These are phyloP conservation scores for Punctularia strigosozonata DNA, from an alignment of 768 basidiomycete genomes.

Conservation along the genomic window DNA sequence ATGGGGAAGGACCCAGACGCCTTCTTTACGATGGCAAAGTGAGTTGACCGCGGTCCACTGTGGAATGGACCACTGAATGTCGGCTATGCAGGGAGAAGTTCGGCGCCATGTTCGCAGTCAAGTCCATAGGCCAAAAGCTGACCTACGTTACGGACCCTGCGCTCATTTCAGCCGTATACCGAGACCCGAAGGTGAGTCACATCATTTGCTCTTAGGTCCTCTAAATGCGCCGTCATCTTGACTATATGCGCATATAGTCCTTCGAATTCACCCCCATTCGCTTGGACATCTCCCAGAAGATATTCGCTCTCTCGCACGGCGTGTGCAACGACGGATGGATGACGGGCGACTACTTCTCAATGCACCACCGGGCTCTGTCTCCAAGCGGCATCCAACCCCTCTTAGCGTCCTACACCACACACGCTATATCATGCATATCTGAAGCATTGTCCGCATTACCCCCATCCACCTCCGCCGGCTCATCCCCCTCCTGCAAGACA, in stretches of 20 bases:
- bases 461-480: constrained; percentile 3
- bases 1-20: constrained; percentile 12
- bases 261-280: constrained; percentile 9
- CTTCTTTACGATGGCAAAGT: constrained; percentile 10
- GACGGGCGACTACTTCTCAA: constrained; percentile 5
- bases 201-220: background rate
- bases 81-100: constrained; percentile 6
- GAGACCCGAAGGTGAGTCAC: constrained; percentile 8
- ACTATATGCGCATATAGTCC: constrained; percentile 2
- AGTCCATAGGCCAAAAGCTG: constrained; percentile 8
- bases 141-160: constrained; percentile 13
- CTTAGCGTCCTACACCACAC: constrained; percentile 4
- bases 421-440: constrained; percentile 4
- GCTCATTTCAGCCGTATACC: constrained; percentile 10
- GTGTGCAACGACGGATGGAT: constrained; percentile 3
- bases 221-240: background rate
- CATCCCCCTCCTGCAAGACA: too few relatives aligned
- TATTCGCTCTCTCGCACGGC: constrained; percentile 7
- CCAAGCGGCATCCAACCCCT: constrained; percentile 6
- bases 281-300: constrained; percentile 6
- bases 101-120: constrained; percentile 12
- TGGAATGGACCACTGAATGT: background rate
- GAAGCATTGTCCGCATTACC: too few relatives aligned
- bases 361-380: constrained; percentile 8
- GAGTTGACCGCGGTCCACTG: background rate